phyloP scores from a whole-genome alignment of 1,284 basidiomycete genomes.

The Sanghuangporus sanghuang region DNA sequence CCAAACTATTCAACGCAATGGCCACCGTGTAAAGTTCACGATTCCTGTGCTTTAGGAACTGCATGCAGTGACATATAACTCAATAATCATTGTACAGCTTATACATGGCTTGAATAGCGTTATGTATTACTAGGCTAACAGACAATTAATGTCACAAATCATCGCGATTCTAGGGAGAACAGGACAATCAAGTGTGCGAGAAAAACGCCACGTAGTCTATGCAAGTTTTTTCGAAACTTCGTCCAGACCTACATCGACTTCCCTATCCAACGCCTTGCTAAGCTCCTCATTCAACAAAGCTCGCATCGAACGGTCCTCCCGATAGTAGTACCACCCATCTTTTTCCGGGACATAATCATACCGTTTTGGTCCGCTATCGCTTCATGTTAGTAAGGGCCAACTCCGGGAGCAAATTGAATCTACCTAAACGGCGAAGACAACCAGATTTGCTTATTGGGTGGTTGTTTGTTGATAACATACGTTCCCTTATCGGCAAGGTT shows the following conservation, averaged over 20 bases:
- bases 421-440: conserved; percentile 86
- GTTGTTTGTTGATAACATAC: conserved; percentile 99
- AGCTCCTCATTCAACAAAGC: conserved; percentile 69
- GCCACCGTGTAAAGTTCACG: neutral
- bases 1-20: neutral
- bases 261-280: conserved; percentile 30
- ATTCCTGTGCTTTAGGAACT: no score
- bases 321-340: conserved; percentile 74
- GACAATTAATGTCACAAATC: neutral
- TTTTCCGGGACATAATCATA: conserved; percentile 66
- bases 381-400: conserved; percentile 5
- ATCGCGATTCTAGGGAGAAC: conserved; percentile 6
- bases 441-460: conserved; percentile 99
- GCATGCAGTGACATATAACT: neutral
- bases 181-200: neutral
- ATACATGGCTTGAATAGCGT: neutral
- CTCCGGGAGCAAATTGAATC: conserved; percentile 17
- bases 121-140: neutral
- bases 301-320: conserved; percentile 61
- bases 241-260: conserved; percentile 30
- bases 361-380: conserved; percentile 76
- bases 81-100: neutral
- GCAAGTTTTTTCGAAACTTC: conserved; percentile 27
- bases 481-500: conserved; percentile 80
- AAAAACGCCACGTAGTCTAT: conserved; percentile 16